Percentiles rank a stretch among this genome's conserved stretches.
Evolutionary conservation across 768 basidiomycete species (phyloP).

Genomic region (Chalciporus pseudorubinellus): DNA sequence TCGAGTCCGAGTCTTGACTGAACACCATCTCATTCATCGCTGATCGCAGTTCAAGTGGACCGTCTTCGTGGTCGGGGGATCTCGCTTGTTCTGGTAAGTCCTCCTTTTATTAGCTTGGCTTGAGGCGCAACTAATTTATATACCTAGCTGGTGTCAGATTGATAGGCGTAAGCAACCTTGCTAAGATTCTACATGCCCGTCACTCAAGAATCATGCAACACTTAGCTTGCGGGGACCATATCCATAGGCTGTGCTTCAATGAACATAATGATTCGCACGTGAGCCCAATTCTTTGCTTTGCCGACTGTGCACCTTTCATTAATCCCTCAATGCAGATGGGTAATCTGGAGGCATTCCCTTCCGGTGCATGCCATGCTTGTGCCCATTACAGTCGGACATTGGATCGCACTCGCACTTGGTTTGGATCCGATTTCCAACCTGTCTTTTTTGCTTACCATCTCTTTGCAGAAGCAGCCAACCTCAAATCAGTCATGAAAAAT

Average conservation of each 20-base stretch:
- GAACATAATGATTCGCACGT: conserved; percentile 32
- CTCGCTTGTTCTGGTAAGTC: conserved; percentile 21
- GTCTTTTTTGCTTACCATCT: background rate
- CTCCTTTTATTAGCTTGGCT: background rate
- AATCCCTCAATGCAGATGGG: conserved; percentile 21
- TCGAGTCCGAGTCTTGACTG: background rate
- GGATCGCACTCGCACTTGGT: conserved; percentile 21
- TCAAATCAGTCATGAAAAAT: background rate
- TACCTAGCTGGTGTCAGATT: conserved; percentile 5
- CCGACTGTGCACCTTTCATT: background rate
- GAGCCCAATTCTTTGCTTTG: background rate
- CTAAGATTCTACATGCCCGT: background rate
- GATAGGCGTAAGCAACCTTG: conserved; percentile 10
- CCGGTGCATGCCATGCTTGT: conserved; percentile 16
- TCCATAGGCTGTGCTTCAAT: conserved; percentile 17
- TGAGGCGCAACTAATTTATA: background rate
- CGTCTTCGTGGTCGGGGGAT: background rate
- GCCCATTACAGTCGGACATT: conserved; percentile 18
- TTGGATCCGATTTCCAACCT: background rate
- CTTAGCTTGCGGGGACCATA: conserved; percentile 15
- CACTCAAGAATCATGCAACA: background rate
- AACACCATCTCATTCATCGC: background rate
- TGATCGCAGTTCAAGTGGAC: conserved; percentile 5
- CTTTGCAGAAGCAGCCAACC: conserved; percentile 13
- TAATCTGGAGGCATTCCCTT: conserved; percentile 23